These are phyloP conservation scores for Monosporozyma solicola DNA, from an alignment of 805 yeast genomes.

Conservation along the genomic window DNA sequence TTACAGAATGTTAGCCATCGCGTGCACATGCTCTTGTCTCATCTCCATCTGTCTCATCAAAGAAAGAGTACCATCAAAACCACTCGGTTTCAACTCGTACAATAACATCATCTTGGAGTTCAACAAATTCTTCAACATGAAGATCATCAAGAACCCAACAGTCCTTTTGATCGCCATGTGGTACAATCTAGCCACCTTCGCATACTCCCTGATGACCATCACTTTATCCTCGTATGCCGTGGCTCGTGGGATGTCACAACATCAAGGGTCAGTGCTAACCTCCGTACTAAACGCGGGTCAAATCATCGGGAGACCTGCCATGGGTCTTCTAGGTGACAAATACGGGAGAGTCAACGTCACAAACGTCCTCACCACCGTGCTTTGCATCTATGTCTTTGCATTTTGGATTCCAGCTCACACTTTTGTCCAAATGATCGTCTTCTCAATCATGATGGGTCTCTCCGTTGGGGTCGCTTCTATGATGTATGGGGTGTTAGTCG, in stretches of 20 bases:
- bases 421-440: slow-evolving; percentile 34
- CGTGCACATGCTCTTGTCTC: slow-evolving; percentile 30
- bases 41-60: slow-evolving; percentile 36
- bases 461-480: slow-evolving; percentile 40
- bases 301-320: slow-evolving; percentile 41
- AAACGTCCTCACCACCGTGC: slow-evolving; percentile 28
- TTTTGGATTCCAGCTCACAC: slow-evolving; percentile 43
- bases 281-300: slow-evolving; percentile 41
- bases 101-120: slow-evolving; percentile 20
- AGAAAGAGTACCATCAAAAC: slow-evolving; percentile 34
- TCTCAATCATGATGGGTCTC: slow-evolving; percentile 37
- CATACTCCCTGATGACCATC: slow-evolving; percentile 38
- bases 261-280: slow-evolving; percentile 38
- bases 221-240: slow-evolving; percentile 41
- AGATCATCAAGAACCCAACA: slow-evolving; percentile 16
- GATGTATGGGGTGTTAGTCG: slow-evolving; percentile 34
- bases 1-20: slow-evolving; percentile 35
- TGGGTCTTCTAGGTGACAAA: slow-evolving; percentile 39
- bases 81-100: slow-evolving; percentile 20
- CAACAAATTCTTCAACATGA: slow-evolving; percentile 7
- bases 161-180: slow-evolving; percentile 31
- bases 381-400: slow-evolving; percentile 33
- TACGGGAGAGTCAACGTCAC: slow-evolving; percentile 43
- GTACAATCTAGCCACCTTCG: slow-evolving; percentile 31
- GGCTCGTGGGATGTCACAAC: slow-evolving; percentile 37